Percentiles rank a stretch among this genome's conserved stretches.
Conservation (phyloP, 805 yeast species). For the Lachancea meyersii region DNA sequence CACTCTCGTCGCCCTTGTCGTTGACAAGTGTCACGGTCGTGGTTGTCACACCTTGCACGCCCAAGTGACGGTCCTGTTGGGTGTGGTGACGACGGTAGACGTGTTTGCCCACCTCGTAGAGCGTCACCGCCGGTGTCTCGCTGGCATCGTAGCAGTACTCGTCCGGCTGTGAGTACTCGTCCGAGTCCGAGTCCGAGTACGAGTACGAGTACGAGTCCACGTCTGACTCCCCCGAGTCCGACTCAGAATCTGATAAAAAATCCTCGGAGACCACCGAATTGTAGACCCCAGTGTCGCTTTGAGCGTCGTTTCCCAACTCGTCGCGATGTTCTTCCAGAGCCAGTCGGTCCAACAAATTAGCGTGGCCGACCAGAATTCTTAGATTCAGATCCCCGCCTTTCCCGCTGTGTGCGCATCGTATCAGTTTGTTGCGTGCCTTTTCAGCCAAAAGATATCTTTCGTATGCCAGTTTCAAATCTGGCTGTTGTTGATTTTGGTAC, state of each 20-base stretch:
- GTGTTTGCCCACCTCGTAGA: constrained; percentile 5
- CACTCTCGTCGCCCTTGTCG: constrained; percentile 8
- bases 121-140: neutral
- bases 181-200: constrained; percentile 2
- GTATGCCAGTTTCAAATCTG: constrained; percentile 7
- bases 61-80: constrained; percentile 1
- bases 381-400: constrained; percentile 22
- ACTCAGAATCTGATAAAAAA: constrained; percentile 6
- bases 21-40: constrained; percentile 2
- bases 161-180: neutral
- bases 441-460: constrained; percentile 15
- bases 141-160: neutral
- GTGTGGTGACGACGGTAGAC: constrained; percentile 2
- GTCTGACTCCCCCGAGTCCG: constrained; percentile 9
- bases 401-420: constrained; percentile 15
- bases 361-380: constrained; percentile 31
- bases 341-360: constrained; percentile 27
- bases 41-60: constrained; percentile 3
- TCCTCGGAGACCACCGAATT: constrained; percentile 7
- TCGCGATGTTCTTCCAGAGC: constrained; percentile 18
- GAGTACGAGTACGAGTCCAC: constrained; percentile 3
- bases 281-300: constrained; percentile 10
- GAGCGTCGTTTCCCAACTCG: constrained; percentile 10
- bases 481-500: constrained; percentile 2
- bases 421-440: constrained; percentile 21